Percentiles rank a stretch among this genome's conserved stretches.
Evolutionary conservation across 352 stramenopile species (phyloP).

Genomic region (Globisporangium takayamanum): DNA sequence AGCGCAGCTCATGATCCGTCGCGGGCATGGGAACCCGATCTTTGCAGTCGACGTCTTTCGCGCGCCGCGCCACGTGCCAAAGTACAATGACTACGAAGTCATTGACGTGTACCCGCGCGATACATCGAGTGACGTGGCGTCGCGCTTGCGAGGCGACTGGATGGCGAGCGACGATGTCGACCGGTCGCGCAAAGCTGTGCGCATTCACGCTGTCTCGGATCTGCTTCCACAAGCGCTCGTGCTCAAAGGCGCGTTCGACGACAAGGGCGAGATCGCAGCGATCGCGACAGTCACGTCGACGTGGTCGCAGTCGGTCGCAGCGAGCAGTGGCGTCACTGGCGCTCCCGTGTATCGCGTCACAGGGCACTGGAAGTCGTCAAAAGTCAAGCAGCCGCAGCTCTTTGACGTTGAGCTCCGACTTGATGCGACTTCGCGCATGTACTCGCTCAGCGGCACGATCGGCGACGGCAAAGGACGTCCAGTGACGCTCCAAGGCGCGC

Average conservation of each 20-base stretch:
- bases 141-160: constrained; percentile 58
- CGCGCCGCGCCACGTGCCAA: constrained; percentile 72
- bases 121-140: constrained; percentile 7
- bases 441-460: constrained; percentile 58
- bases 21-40: constrained; percentile 82
- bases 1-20: constrained; percentile 59
- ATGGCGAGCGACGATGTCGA: constrained; percentile 72
- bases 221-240: constrained; percentile 40
- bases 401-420: constrained; percentile 70
- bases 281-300: constrained; percentile 37
- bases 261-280: constrained; percentile 64
- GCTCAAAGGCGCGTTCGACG: constrained; percentile 58
- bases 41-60: constrained; percentile 85
- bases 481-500: constrained; percentile 47
- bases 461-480: constrained; percentile 55
- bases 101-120: constrained; percentile 51
- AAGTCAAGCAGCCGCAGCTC: constrained; percentile 64
- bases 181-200: constrained; percentile 49
- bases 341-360: constrained; percentile 42
- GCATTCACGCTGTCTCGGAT: constrained; percentile 57
- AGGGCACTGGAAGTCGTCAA: constrained; percentile 70
- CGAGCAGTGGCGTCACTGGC: constrained; percentile 4
- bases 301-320: constrained; percentile 32
- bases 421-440: constrained; percentile 19
- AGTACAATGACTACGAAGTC: constrained; percentile 87